Evolutionary conservation across 1,284 basidiomycete genomes (phyloP).

Genomic region (Volvariella volvacea): DNA sequence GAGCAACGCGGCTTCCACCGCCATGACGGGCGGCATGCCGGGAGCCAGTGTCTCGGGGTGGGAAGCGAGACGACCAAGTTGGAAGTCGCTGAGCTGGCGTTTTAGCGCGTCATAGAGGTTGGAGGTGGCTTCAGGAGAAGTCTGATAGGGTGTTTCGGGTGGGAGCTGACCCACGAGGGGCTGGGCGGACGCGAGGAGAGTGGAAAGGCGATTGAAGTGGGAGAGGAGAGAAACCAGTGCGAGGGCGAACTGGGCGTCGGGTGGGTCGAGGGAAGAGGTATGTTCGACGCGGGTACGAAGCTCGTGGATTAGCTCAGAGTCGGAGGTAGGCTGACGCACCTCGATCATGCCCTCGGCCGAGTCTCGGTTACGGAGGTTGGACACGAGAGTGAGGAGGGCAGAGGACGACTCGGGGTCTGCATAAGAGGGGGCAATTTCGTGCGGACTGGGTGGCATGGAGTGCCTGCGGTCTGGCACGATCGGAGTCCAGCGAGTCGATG

Average conservation of each 20-base stretch:
- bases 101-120: constrained; percentile 57
- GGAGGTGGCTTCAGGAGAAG: constrained; percentile 19
- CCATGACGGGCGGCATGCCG: constrained; percentile 41
- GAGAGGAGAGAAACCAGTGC: constrained; percentile 61
- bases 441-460: constrained; percentile 46
- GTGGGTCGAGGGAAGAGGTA: constrained; percentile 35
- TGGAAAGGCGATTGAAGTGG: constrained; percentile 56
- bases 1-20: constrained; percentile 57
- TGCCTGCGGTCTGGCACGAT: constrained; percentile 60
- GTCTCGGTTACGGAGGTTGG: constrained; percentile 50
- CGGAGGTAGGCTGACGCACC: constrained; percentile 29
- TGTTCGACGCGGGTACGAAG: constrained; percentile 47
- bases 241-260: constrained; percentile 54
- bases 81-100: constrained; percentile 63
- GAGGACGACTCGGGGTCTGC: constrained; percentile 17
- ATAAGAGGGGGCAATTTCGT: constrained; percentile 22
- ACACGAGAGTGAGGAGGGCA: constrained; percentile 57
- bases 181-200: constrained; percentile 16
- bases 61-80: constrained; percentile 42
- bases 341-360: constrained; percentile 38
- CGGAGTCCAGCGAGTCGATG: constrained; percentile 43
- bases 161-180: constrained; percentile 6
- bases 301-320: constrained; percentile 55
- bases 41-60: constrained; percentile 25
- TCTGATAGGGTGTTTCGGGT: constrained; percentile 14